phyloP scores from a whole-genome alignment of 352 stramenopile species.

The Globisporangium abappressorium region DNA sequence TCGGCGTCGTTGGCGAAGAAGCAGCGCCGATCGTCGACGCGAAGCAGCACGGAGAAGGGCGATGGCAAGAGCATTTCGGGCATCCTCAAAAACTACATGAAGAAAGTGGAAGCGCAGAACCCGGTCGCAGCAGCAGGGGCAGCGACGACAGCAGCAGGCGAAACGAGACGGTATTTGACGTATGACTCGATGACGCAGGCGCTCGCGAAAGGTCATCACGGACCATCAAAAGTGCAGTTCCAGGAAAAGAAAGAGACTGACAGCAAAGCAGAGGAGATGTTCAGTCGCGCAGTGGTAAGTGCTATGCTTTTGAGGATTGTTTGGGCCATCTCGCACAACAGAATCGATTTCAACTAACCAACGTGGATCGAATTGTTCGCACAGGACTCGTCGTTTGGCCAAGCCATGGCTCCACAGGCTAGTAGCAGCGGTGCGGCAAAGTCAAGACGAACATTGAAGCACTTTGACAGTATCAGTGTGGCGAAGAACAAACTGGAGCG shows the following conservation, averaged over 20 bases:
- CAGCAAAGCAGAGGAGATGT: constrained; percentile 12
- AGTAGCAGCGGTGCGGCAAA: background rate
- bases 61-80: constrained; percentile 11
- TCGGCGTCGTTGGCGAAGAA: constrained; percentile 15
- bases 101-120: constrained; percentile 12
- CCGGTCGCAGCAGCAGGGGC: background rate
- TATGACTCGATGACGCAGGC: constrained; percentile 13
- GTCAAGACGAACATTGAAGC: constrained; percentile 8
- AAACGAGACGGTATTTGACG: background rate
- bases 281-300: constrained; percentile 14
- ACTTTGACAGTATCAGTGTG: constrained; percentile 21
- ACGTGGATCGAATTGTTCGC: background rate
- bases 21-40: constrained; percentile 8
- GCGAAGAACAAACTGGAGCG: constrained; percentile 13
- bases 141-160: background rate
- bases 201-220: background rate
- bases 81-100: constrained; percentile 18
- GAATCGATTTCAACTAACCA: background rate
- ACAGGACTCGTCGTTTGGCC: constrained; percentile 9
- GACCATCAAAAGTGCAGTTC: background rate
- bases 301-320: background rate
- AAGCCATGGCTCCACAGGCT: background rate
- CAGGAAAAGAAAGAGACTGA: background rate
- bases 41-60: background rate
- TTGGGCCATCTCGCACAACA: background rate